These are phyloP conservation scores for Osmanthus fragrans DNA, from an alignment of 257 asterid genomes.

Conservation along the genomic window DNA sequence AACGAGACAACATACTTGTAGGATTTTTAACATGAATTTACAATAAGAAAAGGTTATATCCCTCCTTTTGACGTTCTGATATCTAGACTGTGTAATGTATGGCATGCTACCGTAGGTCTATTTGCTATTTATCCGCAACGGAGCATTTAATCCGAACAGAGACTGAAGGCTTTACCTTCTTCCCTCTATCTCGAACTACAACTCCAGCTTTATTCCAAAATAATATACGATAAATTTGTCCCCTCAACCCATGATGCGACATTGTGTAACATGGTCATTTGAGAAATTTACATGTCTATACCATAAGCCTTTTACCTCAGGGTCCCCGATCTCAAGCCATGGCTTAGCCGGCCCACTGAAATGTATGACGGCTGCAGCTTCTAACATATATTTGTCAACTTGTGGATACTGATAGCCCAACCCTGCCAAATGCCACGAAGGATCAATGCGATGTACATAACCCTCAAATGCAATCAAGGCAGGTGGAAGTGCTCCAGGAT, in stretches of 20 bases:
- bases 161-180: constrained; percentile 92
- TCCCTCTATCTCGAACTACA: constrained; percentile 68
- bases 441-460: constrained; percentile 60
- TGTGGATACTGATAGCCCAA: constrained; percentile 54
- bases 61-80: neutral
- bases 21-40: neutral
- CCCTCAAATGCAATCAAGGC: constrained; percentile 77
- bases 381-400: constrained; percentile 29
- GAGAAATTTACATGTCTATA: constrained; percentile 65
- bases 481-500: constrained; percentile 83
- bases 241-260: constrained; percentile 52
- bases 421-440: constrained; percentile 76
- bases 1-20: neutral
- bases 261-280: constrained; percentile 49
- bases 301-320: constrained; percentile 67
- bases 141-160: constrained; percentile 44
- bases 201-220: constrained; percentile 33
- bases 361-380: constrained; percentile 70
- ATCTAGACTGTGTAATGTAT: neutral
- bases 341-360: constrained; percentile 95
- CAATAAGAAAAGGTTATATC: neutral
- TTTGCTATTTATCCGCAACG: constrained; percentile 24
- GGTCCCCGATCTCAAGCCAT: constrained; percentile 69
- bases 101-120: neutral
- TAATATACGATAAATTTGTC: constrained; percentile 23